Evolutionary conservation across 1,284 basidiomycete species (phyloP).

Genomic region (Moesziomyces sp.): DNA sequence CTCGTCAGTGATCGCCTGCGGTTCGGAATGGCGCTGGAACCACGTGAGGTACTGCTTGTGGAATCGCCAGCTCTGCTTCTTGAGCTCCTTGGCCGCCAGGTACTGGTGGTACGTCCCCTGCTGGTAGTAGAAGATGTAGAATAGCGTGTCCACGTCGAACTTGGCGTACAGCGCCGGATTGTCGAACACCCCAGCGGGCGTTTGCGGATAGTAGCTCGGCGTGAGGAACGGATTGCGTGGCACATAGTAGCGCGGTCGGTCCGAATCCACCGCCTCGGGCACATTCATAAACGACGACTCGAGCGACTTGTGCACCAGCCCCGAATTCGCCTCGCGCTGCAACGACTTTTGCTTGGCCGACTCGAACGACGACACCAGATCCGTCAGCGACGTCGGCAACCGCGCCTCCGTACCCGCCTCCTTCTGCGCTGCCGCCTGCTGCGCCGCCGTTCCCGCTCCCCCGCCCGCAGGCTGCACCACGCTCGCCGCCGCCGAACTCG

Average conservation of each 20-base stretch:
- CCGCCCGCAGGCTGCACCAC: slow-evolving; percentile 55
- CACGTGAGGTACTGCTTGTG: slow-evolving; percentile 99
- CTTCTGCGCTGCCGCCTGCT: slow-evolving; percentile 52
- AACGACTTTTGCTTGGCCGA: slow-evolving; percentile 90
- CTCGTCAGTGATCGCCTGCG: slow-evolving; percentile 98
- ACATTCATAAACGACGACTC: slow-evolving; percentile 88
- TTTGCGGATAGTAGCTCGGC: slow-evolving; percentile 94
- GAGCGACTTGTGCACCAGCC: slow-evolving; percentile 79
- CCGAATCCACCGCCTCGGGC: slow-evolving; percentile 87
- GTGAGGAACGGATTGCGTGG: slow-evolving; percentile 92
- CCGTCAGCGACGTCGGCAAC: slow-evolving; percentile 83
- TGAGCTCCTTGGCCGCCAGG: slow-evolving; percentile 95
- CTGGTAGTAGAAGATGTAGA: slow-evolving; percentile 99
- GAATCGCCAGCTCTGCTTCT: slow-evolving; percentile 98
- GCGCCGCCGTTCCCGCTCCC: slow-evolving; percentile 50
- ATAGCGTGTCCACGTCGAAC: slow-evolving; percentile 95
- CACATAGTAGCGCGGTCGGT: slow-evolving; percentile 83
- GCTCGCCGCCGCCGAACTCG: slow-evolving; percentile 69
- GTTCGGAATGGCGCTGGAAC: slow-evolving; percentile 99
- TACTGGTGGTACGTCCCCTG: slow-evolving; percentile 98
- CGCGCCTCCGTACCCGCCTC: slow-evolving; percentile 58
- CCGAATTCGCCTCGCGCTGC: slow-evolving; percentile 85
- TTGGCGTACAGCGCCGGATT: slow-evolving; percentile 88
- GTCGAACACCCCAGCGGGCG: slow-evolving; percentile 82
- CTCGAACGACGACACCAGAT: slow-evolving; percentile 94